A percentile compares a stretch with the other conserved stretches of the same genome.
Evolutionary conservation across 148 eudicot species (phyloP).

Genomic region (Persicaria maculosa): DNA sequence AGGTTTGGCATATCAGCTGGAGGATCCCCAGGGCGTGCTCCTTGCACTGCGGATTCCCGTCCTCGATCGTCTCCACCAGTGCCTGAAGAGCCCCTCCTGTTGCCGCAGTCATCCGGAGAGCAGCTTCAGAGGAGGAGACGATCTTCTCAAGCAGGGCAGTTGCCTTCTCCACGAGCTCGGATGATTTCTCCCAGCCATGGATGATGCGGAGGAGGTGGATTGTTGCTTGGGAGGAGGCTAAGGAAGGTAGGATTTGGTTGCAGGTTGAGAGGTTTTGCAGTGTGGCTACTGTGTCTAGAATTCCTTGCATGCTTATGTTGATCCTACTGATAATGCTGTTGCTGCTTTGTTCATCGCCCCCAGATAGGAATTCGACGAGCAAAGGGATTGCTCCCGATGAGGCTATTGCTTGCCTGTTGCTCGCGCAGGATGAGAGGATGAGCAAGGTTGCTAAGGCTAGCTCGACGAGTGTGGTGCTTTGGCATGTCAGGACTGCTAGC

Average conservation of each 20-base stretch:
- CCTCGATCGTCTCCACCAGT: constrained; percentile 60
- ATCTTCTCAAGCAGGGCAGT: constrained; percentile 44
- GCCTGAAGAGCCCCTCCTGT: constrained; percentile 33
- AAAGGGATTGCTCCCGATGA: constrained; percentile 41
- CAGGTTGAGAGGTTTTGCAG: constrained; percentile 54
- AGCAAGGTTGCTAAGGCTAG: constrained; percentile 43
- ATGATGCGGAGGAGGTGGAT: constrained; percentile 34
- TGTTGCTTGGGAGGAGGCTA: constrained; percentile 23
- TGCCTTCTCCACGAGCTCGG: constrained; percentile 47
- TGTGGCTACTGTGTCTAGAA: constrained; percentile 44
- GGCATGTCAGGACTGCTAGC: constrained; percentile 33
- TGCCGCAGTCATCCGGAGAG: constrained; percentile 27
- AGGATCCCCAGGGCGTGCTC: constrained; percentile 56
- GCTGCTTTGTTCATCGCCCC: neutral
- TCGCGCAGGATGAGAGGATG: constrained; percentile 52
- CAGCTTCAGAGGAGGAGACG: constrained; percentile 40
- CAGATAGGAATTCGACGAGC: constrained; percentile 32
- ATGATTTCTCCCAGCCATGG: constrained; percentile 37
- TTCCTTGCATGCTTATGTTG: constrained; percentile 40
- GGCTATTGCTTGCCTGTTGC: constrained; percentile 41
- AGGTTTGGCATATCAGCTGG: constrained; percentile 39
- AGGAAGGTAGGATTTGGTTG: constrained; percentile 30
- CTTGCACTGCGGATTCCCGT: constrained; percentile 43
- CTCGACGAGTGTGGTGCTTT: constrained; percentile 30
- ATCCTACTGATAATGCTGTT: neutral